Base-by-base conservation (phyloP, 441 rosid genomes). In the Jatropha multifida region DNA sequence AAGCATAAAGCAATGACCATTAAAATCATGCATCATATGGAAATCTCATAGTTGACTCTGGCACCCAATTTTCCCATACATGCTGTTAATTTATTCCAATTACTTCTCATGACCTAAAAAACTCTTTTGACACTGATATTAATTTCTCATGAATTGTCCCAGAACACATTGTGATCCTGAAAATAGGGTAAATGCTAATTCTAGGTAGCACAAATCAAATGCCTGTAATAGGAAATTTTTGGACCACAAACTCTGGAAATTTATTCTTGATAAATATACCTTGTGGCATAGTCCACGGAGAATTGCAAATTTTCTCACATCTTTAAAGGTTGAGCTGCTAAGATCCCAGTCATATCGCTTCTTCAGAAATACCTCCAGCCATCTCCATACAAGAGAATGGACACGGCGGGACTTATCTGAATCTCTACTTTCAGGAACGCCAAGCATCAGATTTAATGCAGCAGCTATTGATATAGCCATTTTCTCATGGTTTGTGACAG, bases 241-340 rank as follows among this genome's bases (percentile, higher is more conserved):
- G 69, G 69, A 75, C 15, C 72, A 64, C 46, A 73, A 61, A 71
- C 18, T 71, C 64, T 42, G 14, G 37, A 27, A 63, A 41, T 37
- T 42, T 49, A 63, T 12, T 54, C 44, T 37, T 72, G 81, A 79
- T 41, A 64, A 62, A 58, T 71, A 55, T 86, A 89, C 93, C 87
- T 86, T 89, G 80, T 86, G 88, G 85, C 90, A 88, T 76, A 90
- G 86, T 76, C 92, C 95, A 56, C 88, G 87, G 63, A 89, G 88
- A 78, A 89, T 80, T 11, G 89, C 89, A 69, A 85, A 74, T 78
- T 88, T 90, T 77, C 95, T 83, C 82, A 90, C 80, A 66, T 82
- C 87, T 69, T 74, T 82, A 79, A 86, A 89, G 80, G 83, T 86
- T 71, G 81, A 70, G 38, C 83, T 84, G 80, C 81, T 85, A 65